Percentiles rank a stretch among this genome's conserved stretches.
phyloP scores from a whole-genome alignment of 1,284 basidiomycete species.

The Ustilago lituana region DNA sequence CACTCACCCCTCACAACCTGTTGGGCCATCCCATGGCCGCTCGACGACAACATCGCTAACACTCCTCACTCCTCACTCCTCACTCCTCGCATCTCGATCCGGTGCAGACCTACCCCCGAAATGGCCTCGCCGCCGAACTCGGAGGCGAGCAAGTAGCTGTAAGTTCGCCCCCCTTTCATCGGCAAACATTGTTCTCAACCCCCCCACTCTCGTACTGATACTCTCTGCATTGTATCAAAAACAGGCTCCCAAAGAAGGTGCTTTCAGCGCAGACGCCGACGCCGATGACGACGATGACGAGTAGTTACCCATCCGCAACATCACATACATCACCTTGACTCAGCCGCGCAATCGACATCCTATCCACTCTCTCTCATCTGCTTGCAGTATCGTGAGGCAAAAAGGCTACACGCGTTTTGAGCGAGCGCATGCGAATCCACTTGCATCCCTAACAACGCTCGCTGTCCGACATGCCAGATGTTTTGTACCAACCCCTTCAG shows the following conservation, averaged over 20 bases:
- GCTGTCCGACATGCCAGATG: no score
- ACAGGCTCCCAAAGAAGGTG: constrained; percentile 52
- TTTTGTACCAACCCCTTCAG: no score
- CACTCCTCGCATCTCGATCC: neutral
- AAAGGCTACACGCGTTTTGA: no score
- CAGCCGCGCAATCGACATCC: no score
- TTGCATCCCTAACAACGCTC: no score
- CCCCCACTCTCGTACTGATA: no score
- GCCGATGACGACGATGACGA: constrained; percentile 54
- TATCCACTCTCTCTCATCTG: no score
- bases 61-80: neutral
- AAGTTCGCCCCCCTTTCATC: constrained; percentile 5
- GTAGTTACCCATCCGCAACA: neutral
- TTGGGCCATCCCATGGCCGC: no score
- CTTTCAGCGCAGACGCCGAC: constrained; percentile 43
- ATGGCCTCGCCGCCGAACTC: constrained; percentile 62
- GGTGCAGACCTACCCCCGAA: constrained; percentile 60
- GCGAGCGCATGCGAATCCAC: no score
- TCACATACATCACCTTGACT: neutral
- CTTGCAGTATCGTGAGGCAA: no score
- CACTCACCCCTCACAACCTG: no score
- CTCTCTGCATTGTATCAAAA: neutral
- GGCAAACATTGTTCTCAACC: no score
- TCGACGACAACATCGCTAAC: neutral
- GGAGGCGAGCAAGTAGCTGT: constrained; percentile 51